These are phyloP conservation scores for Neophaeococcomyces mojaviensis DNA, from an alignment of 2,329 filamentous ascomycete genomes.

Conservation along the genomic window DNA sequence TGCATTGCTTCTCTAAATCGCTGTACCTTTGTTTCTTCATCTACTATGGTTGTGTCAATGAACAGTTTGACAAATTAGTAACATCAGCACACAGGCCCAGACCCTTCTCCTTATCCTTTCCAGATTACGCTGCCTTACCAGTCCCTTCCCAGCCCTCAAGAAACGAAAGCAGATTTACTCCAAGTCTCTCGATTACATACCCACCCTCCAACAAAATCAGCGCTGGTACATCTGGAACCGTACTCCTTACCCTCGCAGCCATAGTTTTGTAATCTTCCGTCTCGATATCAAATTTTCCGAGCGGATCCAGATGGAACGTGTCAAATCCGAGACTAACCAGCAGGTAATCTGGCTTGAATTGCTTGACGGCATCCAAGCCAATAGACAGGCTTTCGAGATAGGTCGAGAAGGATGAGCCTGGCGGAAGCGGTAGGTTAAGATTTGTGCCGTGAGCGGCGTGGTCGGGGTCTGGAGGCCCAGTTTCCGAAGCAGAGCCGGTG, in stretches of 20 bases:
- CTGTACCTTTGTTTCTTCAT: too few species aligned
- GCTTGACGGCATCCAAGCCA: slow-evolving; percentile 11
- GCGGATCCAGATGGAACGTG: slow-evolving; percentile 21
- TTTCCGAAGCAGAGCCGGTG: slow-evolving; percentile 18
- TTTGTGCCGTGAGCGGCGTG: slow-evolving; percentile 16
- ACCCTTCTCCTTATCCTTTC: neutral
- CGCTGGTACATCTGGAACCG: slow-evolving; percentile 13
- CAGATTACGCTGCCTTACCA: neutral
- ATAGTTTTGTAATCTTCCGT: slow-evolving; percentile 22
- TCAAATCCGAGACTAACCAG: slow-evolving; percentile 23
- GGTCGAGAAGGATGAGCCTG: slow-evolving; percentile 15
- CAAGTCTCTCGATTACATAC: slow-evolving; percentile 22
- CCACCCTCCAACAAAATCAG: slow-evolving; percentile 22
- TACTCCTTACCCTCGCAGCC: slow-evolving; percentile 13
- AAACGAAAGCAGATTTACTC: slow-evolving; percentile 21
- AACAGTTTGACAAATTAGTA: too few species aligned
- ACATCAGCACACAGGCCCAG: too few species aligned
- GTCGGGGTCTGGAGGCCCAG: slow-evolving; percentile 7
- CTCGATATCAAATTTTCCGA: slow-evolving; percentile 21
- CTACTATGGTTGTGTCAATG: too few species aligned
- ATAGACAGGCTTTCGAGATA: slow-evolving; percentile 17
- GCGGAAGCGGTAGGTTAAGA: slow-evolving; percentile 20
- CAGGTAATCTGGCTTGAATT: slow-evolving; percentile 17
- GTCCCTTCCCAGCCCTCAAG: slow-evolving; percentile 19
- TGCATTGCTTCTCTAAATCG: too few species aligned